These are phyloP conservation scores for Blastocystis sp. DNA, from an alignment of 352 stramenopile species.

Conservation along the genomic window DNA sequence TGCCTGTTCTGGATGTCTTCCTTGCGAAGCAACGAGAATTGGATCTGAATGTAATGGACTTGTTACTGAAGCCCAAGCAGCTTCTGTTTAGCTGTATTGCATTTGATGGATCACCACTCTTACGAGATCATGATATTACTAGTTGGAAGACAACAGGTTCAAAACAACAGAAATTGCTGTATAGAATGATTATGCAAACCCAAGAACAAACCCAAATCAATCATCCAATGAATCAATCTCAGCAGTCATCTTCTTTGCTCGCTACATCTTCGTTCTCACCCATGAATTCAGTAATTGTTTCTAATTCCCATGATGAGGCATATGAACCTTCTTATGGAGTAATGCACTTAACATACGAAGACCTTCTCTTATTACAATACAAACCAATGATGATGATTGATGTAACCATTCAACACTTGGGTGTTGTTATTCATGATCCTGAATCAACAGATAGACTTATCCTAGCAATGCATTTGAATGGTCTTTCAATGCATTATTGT, in stretches of 20 bases:
- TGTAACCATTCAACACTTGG: not conserved
- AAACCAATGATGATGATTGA: conserved; percentile 35
- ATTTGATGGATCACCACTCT: conserved; percentile 5
- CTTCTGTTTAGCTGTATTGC: conserved; percentile 53
- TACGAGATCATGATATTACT: not conserved
- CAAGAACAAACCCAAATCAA: not conserved
- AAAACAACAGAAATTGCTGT: conserved; percentile 18
- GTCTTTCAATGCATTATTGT: not conserved
- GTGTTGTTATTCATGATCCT: not conserved
- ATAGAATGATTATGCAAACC: conserved; percentile 4
- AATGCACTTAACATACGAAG: conserved; percentile 47
- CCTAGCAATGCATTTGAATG: not conserved
- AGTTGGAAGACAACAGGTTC: not conserved
- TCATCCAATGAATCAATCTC: not conserved
- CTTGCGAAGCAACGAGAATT: conserved; percentile 21
- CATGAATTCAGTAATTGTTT: not conserved
- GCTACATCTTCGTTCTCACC: not conserved
- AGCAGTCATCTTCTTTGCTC: not conserved
- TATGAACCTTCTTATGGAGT: conserved; percentile 21
- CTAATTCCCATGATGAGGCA: not conserved
- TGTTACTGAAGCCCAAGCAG: conserved; percentile 48
- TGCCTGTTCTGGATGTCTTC: not conserved
- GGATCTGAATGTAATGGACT: conserved; percentile 17
- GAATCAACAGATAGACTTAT: not conserved
- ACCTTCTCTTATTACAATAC: conserved; percentile 51